Conservation (phyloP, 192 early-diverging fungal species). For the Entrophospora sp. region DNA sequence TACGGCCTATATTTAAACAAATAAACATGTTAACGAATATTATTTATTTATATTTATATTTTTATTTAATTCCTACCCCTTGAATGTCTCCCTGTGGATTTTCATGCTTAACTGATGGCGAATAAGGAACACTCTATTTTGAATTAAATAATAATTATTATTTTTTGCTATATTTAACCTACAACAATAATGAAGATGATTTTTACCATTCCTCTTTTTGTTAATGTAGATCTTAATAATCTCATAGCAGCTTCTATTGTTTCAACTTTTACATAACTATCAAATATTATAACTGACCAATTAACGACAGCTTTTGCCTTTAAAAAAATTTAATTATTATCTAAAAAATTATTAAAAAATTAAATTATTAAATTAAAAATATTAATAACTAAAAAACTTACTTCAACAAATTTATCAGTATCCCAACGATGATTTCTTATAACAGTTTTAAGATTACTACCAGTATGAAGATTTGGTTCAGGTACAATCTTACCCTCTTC, state of each 20-base stretch:
- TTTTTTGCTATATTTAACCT: background rate
- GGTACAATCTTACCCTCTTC: conserved; percentile 52
- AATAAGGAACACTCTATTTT: conserved; percentile 34
- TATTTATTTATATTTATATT: too few species aligned
- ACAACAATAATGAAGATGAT: too few species aligned
- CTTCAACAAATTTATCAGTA: too few species aligned
- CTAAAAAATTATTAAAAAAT: background rate
- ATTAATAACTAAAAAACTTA: too few species aligned
- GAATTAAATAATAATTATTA: background rate
- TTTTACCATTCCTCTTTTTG: conserved; percentile 35
- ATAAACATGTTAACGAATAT: too few species aligned
- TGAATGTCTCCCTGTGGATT: too few species aligned
- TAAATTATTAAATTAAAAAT: background rate
- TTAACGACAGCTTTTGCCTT: conserved; percentile 54
- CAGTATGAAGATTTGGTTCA: conserved; percentile 47
- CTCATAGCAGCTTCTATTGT: conserved; percentile 64
- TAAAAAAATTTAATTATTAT: background rate
- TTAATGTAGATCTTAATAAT: conserved; percentile 60
- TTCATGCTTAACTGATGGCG: too few species aligned
- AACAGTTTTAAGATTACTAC: conserved; percentile 48
- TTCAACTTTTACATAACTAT: conserved; percentile 35
- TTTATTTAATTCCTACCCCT: too few species aligned
- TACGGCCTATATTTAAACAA: too few species aligned
- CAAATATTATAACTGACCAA: conserved; percentile 80
- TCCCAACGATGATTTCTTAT: too few species aligned